These are phyloP conservation scores for Plasmodium gonderi DNA, from an alignment of 169 alveolate species.

Conservation along the genomic window DNA sequence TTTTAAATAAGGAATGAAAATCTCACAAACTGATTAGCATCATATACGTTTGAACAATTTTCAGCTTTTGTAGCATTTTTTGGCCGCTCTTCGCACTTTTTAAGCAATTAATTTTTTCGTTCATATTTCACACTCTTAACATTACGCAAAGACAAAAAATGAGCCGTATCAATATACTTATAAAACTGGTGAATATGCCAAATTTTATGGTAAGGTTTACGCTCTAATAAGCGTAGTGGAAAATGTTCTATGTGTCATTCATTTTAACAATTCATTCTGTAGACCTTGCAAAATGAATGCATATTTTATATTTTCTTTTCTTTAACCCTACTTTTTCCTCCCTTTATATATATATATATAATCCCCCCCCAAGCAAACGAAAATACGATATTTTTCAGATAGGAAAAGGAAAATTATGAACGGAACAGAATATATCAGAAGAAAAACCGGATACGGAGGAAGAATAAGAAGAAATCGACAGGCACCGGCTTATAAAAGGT, in stretches of 20 bases:
- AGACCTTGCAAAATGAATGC: background rate
- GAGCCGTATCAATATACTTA: constrained; percentile 14
- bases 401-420: constrained; percentile 83
- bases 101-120: background rate
- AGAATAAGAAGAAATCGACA: constrained; percentile 81
- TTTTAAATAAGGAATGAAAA: background rate
- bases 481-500: constrained; percentile 85
- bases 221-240: background rate
- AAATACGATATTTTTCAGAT: constrained; percentile 79
- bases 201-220: constrained; percentile 60
- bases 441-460: constrained; percentile 87
- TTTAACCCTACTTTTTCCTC: background rate
- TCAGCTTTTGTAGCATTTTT: background rate
- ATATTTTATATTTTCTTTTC: background rate
- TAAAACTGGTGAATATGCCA: constrained; percentile 20
- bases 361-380: constrained; percentile 12
- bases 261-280: background rate
- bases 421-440: constrained; percentile 84
- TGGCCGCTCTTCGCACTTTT: no score
- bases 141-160: background rate
- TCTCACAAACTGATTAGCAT: background rate
- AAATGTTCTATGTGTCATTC: background rate
- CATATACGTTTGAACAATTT: no score
- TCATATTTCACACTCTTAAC: background rate
- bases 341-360: background rate